Evolutionary conservation across 1,139 yeast genomes (phyloP).

Genomic region (Starmera stellimalicola): DNA sequence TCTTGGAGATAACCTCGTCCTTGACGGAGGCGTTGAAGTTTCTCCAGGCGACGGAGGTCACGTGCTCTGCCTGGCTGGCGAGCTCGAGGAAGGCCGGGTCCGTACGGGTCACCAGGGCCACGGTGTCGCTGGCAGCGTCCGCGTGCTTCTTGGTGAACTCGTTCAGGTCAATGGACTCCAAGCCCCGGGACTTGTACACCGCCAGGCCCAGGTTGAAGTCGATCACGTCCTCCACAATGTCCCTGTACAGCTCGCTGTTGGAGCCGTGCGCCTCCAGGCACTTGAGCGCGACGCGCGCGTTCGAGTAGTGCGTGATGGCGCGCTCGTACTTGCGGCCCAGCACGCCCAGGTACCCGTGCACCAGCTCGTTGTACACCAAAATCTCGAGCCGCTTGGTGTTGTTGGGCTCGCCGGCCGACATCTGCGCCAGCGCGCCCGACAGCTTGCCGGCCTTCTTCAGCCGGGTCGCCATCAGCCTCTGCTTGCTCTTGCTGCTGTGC

Average conservation of each 20-base stretch:
- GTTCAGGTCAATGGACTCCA: slow-evolving; percentile 33
- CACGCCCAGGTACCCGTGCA: slow-evolving; percentile 51
- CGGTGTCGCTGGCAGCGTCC: slow-evolving; percentile 21
- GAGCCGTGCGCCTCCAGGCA: slow-evolving; percentile 28
- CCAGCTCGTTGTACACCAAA: slow-evolving; percentile 48
- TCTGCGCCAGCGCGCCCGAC: slow-evolving; percentile 33
- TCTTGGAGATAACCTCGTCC: slow-evolving; percentile 66
- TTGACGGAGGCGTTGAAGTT: slow-evolving; percentile 57
- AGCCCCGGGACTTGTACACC: slow-evolving; percentile 30
- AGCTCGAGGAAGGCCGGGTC: slow-evolving; percentile 28
- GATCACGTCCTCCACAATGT: slow-evolving; percentile 47
- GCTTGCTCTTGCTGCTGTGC: slow-evolving; percentile 18
- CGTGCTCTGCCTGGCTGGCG: slow-evolving; percentile 18
- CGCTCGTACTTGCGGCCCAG: slow-evolving; percentile 49
- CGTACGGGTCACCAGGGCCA: slow-evolving; percentile 28
- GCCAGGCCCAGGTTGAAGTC: slow-evolving; percentile 65
- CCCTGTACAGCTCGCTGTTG: slow-evolving; percentile 39
- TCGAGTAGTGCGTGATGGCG: slow-evolving; percentile 44
- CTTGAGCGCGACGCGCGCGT: slow-evolving; percentile 55
- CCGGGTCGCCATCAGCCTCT: slow-evolving; percentile 52
- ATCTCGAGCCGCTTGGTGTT: slow-evolving; percentile 40
- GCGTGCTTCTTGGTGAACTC: slow-evolving; percentile 34
- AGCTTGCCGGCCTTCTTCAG: slow-evolving; percentile 52
- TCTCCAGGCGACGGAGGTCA: slow-evolving; percentile 55
- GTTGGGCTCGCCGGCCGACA: slow-evolving; percentile 29